These are phyloP conservation scores for Thinopyrum elongatum DNA, from an alignment of 176 grass and related monocot genomes.

Conservation along the genomic window DNA sequence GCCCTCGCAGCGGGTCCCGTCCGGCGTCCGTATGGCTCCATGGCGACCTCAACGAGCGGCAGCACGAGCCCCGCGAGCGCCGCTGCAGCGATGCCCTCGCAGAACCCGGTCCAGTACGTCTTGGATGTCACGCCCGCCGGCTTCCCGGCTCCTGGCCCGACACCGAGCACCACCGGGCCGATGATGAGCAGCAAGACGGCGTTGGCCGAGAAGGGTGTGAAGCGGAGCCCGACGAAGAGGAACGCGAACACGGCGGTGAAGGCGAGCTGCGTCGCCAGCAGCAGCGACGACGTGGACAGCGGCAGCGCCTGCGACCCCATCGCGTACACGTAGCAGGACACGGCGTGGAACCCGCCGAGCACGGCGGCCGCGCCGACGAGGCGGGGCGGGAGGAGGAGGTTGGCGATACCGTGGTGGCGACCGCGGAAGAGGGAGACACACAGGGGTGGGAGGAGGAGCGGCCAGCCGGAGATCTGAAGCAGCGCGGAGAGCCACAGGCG, in stretches of 20 bases:
- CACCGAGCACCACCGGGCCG: constrained; percentile 56
- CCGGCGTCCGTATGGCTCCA: constrained; percentile 33
- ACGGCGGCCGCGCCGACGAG: constrained; percentile 29
- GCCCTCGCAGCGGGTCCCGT: constrained; percentile 1
- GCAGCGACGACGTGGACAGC: constrained; percentile 68
- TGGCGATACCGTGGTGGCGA: neutral
- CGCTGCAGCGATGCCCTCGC: constrained; percentile 46
- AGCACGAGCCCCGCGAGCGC: constrained; percentile 56
- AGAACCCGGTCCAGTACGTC: constrained; percentile 62
- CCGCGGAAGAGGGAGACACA: constrained; percentile 21
- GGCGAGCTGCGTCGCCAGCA: constrained; percentile 67
- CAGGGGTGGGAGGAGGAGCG: constrained; percentile 52
- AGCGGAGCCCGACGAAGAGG: constrained; percentile 49
- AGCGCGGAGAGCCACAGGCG: constrained; percentile 55
- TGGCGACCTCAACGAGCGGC: constrained; percentile 61
- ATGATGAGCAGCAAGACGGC: constrained; percentile 67
- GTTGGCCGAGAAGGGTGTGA: constrained; percentile 73
- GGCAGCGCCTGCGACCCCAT: constrained; percentile 56
- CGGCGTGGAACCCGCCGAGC: constrained; percentile 40
- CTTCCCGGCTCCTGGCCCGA: constrained; percentile 34
- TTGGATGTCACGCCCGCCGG: constrained; percentile 27
- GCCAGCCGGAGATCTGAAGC: constrained; percentile 62
- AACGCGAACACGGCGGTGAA: constrained; percentile 77
- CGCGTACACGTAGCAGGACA: constrained; percentile 50
- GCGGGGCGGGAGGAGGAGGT: constrained; percentile 34